These are phyloP conservation scores for Pittosporum tobira DNA, from an alignment of 129 eudicot species.

Conservation along the genomic window DNA sequence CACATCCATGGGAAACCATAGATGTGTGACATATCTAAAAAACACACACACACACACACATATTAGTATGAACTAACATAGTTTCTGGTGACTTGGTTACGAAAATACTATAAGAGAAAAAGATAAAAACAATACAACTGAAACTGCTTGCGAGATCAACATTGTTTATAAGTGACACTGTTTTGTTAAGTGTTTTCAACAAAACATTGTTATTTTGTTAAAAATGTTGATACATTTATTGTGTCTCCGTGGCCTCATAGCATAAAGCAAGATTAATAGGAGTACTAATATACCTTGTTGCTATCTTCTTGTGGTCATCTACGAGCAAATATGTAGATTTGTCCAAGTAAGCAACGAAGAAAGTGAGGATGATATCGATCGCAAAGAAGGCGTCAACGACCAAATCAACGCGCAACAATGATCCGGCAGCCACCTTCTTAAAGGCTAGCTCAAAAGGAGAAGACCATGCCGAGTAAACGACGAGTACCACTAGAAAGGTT, in stretches of 20 bases:
- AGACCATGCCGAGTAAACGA: slow-evolving; percentile 85
- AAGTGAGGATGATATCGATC: slow-evolving; percentile 58
- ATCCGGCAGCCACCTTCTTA: slow-evolving; percentile 45
- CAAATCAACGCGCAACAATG: slow-evolving; percentile 56
- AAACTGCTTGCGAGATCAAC: too few species aligned
- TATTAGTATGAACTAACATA: background rate
- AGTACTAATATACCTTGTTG: slow-evolving; percentile 24
- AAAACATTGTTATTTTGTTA: too few species aligned
- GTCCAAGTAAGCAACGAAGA: slow-evolving; percentile 77
- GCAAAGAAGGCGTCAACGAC: slow-evolving; percentile 60
- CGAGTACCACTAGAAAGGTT: slow-evolving; percentile 70
- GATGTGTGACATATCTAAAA: slow-evolving; percentile 51
- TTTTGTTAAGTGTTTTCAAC: too few species aligned
- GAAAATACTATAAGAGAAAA: too few species aligned
- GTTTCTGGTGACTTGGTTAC: too few species aligned
- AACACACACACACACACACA: background rate
- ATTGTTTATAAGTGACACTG: too few species aligned
- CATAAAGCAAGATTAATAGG: too few species aligned
- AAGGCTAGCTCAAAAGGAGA: slow-evolving; percentile 86
- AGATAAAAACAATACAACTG: too few species aligned
- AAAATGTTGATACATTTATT: too few species aligned
- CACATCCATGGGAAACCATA: slow-evolving; percentile 76
- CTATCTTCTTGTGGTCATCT: slow-evolving; percentile 65
- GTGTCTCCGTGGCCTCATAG: too few species aligned
- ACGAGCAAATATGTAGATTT: slow-evolving; percentile 70